Conservation (phyloP, 495 filamentous ascomycete genomes). For the Tuber melanosporum region DNA sequence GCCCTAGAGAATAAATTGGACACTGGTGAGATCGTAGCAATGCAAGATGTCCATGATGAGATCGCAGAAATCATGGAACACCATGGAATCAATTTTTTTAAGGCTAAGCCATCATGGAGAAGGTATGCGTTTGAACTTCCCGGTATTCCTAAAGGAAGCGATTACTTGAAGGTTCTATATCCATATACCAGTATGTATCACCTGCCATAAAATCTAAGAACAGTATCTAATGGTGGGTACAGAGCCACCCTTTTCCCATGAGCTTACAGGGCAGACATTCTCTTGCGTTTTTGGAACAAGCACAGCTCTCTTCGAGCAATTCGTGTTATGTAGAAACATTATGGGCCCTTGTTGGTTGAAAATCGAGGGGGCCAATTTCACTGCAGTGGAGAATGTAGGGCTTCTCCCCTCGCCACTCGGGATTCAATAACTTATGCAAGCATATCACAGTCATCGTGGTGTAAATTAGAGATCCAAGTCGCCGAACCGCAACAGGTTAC, state of each 20-base stretch:
- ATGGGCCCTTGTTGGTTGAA: constrained; percentile 98
- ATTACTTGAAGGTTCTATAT: constrained; percentile 91
- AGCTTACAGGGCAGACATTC: constrained; percentile 77
- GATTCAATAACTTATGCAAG: background rate
- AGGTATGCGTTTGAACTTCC: constrained; percentile 95
- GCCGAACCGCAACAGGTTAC: constrained; percentile 66
- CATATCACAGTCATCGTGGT: constrained; percentile 63
- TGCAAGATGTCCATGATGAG: constrained; percentile 85
- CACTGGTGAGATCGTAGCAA: constrained; percentile 73
- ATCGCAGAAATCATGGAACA: constrained; percentile 78
- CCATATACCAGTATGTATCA: constrained; percentile 56
- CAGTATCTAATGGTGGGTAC: constrained; percentile 11
- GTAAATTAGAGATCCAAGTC: constrained; percentile 85
- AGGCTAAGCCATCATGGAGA: constrained; percentile 79
- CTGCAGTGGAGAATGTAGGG: constrained; percentile 62
- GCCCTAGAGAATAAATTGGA: constrained; percentile 53
- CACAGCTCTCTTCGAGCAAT: constrained; percentile 92
- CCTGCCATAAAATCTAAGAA: background rate
- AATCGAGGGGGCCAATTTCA: constrained; percentile 76
- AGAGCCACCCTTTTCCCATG: constrained; percentile 53
- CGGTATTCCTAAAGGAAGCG: constrained; percentile 75
- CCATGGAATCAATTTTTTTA: constrained; percentile 76
- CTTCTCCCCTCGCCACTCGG: background rate
- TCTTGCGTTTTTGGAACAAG: constrained; percentile 92
- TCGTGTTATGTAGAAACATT: constrained; percentile 94